These are phyloP conservation scores for Silene conica DNA, from an alignment of 148 eudicot species.

Conservation along the genomic window DNA sequence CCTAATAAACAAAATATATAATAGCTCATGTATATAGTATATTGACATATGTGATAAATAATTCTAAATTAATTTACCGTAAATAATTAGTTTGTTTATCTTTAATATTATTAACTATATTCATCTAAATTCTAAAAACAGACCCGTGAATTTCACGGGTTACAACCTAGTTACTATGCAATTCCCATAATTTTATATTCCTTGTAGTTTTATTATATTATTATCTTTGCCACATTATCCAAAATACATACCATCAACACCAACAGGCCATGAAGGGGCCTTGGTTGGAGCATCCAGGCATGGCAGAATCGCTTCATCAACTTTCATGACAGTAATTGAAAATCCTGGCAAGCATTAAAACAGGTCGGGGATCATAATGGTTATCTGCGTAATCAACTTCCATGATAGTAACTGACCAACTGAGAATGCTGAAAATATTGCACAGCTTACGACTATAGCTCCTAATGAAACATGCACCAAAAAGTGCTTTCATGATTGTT, in stretches of 20 bases:
- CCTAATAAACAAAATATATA: too few species aligned
- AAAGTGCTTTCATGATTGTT: background rate
- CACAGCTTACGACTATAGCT: background rate
- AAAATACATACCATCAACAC: slow-evolving; percentile 62
- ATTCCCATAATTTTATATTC: too few species aligned
- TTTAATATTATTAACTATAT: too few species aligned
- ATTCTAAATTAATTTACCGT: too few species aligned
- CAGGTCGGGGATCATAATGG: slow-evolving; percentile 14
- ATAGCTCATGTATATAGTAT: too few species aligned
- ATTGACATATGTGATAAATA: too few species aligned
- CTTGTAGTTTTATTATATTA: too few species aligned
- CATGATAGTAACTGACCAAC: background rate
- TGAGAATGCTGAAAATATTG: background rate
- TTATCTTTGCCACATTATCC: too few species aligned
- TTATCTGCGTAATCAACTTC: background rate
- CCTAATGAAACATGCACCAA: background rate
- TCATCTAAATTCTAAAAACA: too few species aligned
- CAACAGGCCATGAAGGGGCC: slow-evolving; percentile 94
- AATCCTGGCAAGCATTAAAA: slow-evolving; percentile 49
- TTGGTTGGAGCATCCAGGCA: slow-evolving; percentile 84
- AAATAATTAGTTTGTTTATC: too few species aligned
- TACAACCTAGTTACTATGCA: too few species aligned
- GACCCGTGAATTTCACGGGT: too few species aligned
- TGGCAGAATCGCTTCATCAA: slow-evolving; percentile 60
- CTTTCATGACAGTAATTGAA: slow-evolving; percentile 86